These are phyloP conservation scores for Monosporascus sp. DNA, from an alignment of 2,329 filamentous ascomycete species.

Conservation along the genomic window DNA sequence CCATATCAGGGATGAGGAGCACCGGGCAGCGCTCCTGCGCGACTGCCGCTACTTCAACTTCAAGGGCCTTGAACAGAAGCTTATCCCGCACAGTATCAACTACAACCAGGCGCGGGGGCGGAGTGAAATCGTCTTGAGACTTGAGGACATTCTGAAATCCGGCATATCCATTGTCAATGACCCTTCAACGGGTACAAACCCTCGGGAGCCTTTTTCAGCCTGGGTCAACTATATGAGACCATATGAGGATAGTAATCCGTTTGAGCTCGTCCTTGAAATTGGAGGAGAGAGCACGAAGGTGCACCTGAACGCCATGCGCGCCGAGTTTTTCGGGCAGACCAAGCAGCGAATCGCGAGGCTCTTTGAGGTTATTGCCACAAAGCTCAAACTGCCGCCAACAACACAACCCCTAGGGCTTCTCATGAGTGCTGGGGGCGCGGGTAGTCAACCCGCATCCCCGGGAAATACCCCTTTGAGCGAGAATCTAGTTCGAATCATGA, in stretches of 20 bases:
- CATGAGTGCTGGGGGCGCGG: conserved; percentile 59
- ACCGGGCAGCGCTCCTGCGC: conserved; percentile 70
- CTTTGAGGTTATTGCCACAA: conserved; percentile 75
- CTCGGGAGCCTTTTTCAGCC: conserved; percentile 27
- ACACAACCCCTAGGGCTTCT: conserved; percentile 59
- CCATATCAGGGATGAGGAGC: conserved; percentile 67
- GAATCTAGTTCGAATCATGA: conserved; percentile 59
- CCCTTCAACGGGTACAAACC: conserved; percentile 19
- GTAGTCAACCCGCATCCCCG: conserved; percentile 57
- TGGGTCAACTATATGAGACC: conserved; percentile 80
- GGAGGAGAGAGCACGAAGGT: conserved; percentile 54
- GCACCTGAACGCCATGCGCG: conserved; percentile 40
- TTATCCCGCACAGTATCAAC: conserved; percentile 71
- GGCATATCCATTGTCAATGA: conserved; percentile 65
- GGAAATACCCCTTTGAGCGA: conserved; percentile 66
- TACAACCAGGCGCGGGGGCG: conserved; percentile 66
- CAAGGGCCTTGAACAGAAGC: conserved; percentile 80
- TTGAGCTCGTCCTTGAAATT: conserved; percentile 77
- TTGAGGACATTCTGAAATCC: conserved; percentile 85
- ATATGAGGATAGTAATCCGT: conserved; percentile 69
- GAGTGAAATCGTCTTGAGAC: conserved; percentile 70
- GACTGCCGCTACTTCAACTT: conserved; percentile 93
- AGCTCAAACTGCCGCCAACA: conserved; percentile 62
- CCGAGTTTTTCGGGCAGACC: conserved; percentile 68
- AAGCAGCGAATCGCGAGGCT: conserved; percentile 66